Evolutionary conservation across 805 yeast genomes (phyloP), one percentile per base, ranked within the genome.

Genomic region (Candida easanensis): DNA sequence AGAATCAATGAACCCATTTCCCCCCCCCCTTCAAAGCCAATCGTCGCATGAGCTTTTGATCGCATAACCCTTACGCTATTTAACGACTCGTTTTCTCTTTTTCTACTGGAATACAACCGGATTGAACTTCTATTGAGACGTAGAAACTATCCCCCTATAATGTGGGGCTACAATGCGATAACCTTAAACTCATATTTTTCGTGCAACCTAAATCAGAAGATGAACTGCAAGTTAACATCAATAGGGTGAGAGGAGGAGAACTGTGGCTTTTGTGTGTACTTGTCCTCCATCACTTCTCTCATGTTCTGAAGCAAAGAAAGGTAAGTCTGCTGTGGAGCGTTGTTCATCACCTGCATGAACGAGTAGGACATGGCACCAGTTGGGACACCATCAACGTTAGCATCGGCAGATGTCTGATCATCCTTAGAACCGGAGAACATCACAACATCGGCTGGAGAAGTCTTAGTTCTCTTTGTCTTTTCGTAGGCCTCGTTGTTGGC

Each of bases 281-380:
- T 83, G 0, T 74, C 73, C 17, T 68, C 58, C 68, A 88, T 70
- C 33, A 79, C 77, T 23, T 69, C 60, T 58, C 96, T 74, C 77
- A 84, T 80, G 49, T 80, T 78, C 62, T 85, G 84, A 60, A 88
- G 67, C 45, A 88, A 67, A 4, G 87, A 71, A 42, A 86, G 56
- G 57, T 82, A 88, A 17, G 83, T 72, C 64, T 85, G 93, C 52
- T 74, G 72, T 7, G 86, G 82, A 56, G 79, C 77, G 38, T 71
- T 66, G 20, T 65, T 54, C 69, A 87, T 64, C 8, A 84, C 90
- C 47, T 72, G 70, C 36, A 85, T 70, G 55, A 88, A 85, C 1
- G 95, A 83, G 65, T 79, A 84, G 19, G 89, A 82, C 86, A 87
- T 82, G 4, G 96, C 96, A 44, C 96, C 96, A 0, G 93, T 84